phyloP scores from a whole-genome alignment of 192 early-diverging fungal genomes.

The Chytriomyces hyalinus region DNA sequence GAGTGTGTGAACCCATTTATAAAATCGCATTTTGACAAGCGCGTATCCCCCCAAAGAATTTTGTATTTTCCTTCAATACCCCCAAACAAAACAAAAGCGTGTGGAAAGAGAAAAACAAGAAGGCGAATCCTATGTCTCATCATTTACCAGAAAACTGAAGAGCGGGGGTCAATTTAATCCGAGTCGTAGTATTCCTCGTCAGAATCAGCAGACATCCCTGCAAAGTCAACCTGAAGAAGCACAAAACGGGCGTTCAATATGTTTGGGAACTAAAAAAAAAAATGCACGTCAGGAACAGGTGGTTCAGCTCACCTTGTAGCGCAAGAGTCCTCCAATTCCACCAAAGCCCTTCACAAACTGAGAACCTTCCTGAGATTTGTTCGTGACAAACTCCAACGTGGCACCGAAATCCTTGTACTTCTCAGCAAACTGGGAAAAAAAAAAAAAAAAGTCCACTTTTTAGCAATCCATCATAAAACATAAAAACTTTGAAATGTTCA shows the following conservation, averaged over 20 bases:
- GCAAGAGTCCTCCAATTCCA: constrained; percentile 93
- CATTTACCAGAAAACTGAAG: no score
- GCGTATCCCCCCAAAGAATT: no score
- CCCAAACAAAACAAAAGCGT: not conserved
- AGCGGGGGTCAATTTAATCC: constrained; percentile 37
- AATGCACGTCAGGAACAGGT: constrained; percentile 38
- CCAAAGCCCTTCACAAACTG: constrained; percentile 99
- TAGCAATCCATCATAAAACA: not conserved
- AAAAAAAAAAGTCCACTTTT: constrained; percentile 2
- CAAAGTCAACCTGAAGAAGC: constrained; percentile 36
- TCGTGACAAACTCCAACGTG: constrained; percentile 92
- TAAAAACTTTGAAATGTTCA: not conserved
- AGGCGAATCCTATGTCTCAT: no score
- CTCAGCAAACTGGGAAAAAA: constrained; percentile 75
- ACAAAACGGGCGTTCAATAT: not conserved
- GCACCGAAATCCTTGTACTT: constrained; percentile 98
- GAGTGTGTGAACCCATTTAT: not conserved
- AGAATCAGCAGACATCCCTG: constrained; percentile 49
- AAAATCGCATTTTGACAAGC: no score
- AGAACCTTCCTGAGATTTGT: constrained; percentile 93
- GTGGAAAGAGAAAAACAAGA: not conserved
- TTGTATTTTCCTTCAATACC: no score
- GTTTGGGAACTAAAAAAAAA: not conserved
- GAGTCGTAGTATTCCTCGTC: constrained; percentile 57
- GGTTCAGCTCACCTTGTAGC: constrained; percentile 80